Evolutionary conservation across 1,284 basidiomycete genomes (phyloP).

Genomic region (Meira nashicola): DNA sequence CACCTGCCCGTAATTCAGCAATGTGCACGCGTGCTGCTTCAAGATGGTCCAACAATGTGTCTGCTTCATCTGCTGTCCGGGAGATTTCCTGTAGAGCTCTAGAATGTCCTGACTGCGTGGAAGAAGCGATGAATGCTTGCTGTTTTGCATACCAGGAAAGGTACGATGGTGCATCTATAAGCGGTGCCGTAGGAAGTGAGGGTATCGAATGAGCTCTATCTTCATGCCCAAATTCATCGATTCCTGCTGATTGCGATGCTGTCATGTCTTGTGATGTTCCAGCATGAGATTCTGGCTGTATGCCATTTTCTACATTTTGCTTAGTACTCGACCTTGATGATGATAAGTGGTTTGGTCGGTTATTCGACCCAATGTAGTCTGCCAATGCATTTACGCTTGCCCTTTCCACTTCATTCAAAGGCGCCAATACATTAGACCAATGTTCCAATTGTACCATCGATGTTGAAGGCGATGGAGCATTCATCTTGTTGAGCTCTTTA

Average conservation of each 20-base stretch:
- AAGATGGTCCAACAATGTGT: conserved; percentile 28
- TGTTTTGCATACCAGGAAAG: conserved; percentile 34
- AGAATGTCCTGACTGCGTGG: conserved; percentile 29
- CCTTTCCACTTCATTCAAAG: conserved; percentile 24
- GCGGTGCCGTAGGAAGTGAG: conserved; percentile 20
- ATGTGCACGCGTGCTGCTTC: conserved; percentile 37
- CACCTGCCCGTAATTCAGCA: conserved; percentile 37
- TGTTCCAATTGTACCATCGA: conserved; percentile 31
- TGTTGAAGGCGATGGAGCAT: background rate
- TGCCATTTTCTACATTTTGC: conserved; percentile 19
- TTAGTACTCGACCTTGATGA: conserved; percentile 17
- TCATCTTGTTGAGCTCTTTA: too few species aligned
- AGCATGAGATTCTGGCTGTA: background rate
- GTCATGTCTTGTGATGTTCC: background rate
- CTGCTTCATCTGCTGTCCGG: conserved; percentile 24
- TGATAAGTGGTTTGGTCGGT: background rate
- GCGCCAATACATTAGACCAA: conserved; percentile 31
- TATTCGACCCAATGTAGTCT: conserved; percentile 20
- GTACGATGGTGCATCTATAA: conserved; percentile 30
- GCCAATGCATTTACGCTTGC: conserved; percentile 35
- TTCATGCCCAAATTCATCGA: conserved; percentile 7
- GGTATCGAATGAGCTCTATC: background rate
- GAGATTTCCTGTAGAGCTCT: conserved; percentile 23
- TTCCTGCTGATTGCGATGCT: conserved; percentile 11
- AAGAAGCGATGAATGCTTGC: conserved; percentile 26